Evolutionary conservation across 2,329 filamentous ascomycete genomes (phyloP).

Genomic region (Arthroderma sp.): DNA sequence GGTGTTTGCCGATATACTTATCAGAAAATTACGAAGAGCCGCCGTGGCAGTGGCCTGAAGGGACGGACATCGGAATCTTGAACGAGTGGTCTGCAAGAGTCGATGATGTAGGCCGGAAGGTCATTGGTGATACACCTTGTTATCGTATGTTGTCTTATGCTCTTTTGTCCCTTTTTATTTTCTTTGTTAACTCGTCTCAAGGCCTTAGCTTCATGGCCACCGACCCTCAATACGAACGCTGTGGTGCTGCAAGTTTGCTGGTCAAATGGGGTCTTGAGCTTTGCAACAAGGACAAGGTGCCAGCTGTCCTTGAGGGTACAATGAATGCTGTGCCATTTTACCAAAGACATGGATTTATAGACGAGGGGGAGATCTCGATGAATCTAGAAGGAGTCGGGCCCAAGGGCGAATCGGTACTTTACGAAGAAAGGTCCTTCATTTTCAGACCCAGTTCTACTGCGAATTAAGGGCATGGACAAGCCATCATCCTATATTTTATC

Average conservation of each 20-base stretch:
- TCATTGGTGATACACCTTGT: neutral
- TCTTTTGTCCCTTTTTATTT: too few species aligned
- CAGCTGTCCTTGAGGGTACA: constrained; percentile 12
- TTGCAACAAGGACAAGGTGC: constrained; percentile 10
- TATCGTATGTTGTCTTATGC: neutral
- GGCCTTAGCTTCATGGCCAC: constrained; percentile 17
- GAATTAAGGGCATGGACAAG: neutral
- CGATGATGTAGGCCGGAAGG: neutral
- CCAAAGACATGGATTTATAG: constrained; percentile 11
- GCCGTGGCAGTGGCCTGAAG: neutral
- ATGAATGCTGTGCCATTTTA: constrained; percentile 12
- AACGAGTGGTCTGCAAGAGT: neutral
- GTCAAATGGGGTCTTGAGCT: constrained; percentile 15
- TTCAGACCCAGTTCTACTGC: constrained; percentile 3
- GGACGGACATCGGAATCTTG: neutral
- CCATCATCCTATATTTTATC: too few species aligned
- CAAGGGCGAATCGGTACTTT: constrained; percentile 9
- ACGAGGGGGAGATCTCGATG: constrained; percentile 12
- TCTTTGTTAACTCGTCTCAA: constrained; percentile 4
- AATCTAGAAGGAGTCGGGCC: constrained; percentile 8
- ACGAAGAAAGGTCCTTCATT: constrained; percentile 14
- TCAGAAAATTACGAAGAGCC: neutral
- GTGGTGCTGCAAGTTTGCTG: constrained; percentile 14
- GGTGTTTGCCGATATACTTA: neutral
- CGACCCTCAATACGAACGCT: constrained; percentile 14